Base-by-base conservation (phyloP, 495 filamentous ascomycete genomes). In the Sphaerosporella brunnea region DNA sequence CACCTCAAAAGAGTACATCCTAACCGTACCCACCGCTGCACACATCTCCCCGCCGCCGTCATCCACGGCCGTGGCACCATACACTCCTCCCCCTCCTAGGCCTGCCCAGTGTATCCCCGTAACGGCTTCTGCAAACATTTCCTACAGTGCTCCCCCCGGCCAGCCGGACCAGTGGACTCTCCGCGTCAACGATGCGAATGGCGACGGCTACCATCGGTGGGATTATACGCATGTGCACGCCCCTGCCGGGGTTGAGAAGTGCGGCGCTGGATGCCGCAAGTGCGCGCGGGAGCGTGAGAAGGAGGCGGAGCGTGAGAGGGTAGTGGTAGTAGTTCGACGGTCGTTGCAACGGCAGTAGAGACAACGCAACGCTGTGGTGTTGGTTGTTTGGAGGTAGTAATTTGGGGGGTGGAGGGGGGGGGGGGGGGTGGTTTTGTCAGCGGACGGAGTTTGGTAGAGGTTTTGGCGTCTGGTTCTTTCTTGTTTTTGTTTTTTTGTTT, bases 181-280 rank as follows among this genome's bases (percentile, higher is more conserved):
- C 9, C 21, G 40, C 21, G 19, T 43, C 1, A 9, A 2, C 13
- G 40, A 43, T 26, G 40, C 40, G 1, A 2, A 24, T 11, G 40
- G 40, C 5, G 40, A 43, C 24, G 40, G 40, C 20, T 43, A 26
- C 13, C 40, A 43, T 18, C 24, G 26, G 40, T 43, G 40, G 40
- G 40, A 43, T 2, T 43, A 43, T 18, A 43, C 21, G 3, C 40
- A 43, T 43, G 23, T 43, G 19, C 40, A 43, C 18, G 19, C 21
- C 9, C 15, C 20, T 10, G 37, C 15, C 10, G n/a, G n/a, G n/a
- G n/a, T n/a, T n/a, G n/a, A n/a, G n/a, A n/a, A n/a, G n/a, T n/a
- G n/a, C n/a, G 37, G 18, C 13, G 24, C 20, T 43, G 23, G 20
- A 13, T 43, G 40, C 24, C 1, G 19, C 20, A 2, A 43, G 3